Percentiles rank a stretch among this genome's conserved stretches.
phyloP scores from a whole-genome alignment of 306 rosid species.

The Corylus heterophylla region DNA sequence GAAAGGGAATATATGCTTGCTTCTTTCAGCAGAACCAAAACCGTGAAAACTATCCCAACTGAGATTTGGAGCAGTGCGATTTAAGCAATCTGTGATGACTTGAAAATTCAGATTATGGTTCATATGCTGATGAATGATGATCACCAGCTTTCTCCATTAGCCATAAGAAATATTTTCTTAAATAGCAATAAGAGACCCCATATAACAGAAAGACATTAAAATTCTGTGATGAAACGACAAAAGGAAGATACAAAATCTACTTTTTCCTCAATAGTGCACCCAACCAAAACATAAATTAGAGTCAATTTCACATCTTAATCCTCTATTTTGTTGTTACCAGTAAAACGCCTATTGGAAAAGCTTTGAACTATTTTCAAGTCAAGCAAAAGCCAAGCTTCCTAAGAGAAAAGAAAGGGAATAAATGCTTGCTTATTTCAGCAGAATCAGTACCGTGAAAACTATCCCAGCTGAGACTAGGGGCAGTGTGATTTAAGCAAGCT shows the following conservation, averaged over 20 bases:
- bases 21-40: slow-evolving; percentile 3
- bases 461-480: not conserved
- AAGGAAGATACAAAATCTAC: not conserved
- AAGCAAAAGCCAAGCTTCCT: slow-evolving; percentile 12
- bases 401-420: slow-evolving; percentile 12
- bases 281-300: not conserved
- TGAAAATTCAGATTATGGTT: not conserved
- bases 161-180: not conserved
- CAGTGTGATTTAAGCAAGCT: not conserved
- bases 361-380: slow-evolving; percentile 30
- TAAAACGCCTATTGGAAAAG: not conserved
- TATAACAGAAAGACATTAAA: not conserved
- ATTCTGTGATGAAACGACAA: not conserved
- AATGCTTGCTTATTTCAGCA: not conserved
- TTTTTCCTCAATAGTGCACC: not conserved
- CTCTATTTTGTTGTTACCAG: not conserved
- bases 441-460: slow-evolving; percentile 1
- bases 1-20: slow-evolving; percentile 2
- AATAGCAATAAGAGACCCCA: not conserved
- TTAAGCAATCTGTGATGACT: not conserved
- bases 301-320: not conserved
- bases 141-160: not conserved
- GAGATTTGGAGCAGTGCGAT: not conserved
- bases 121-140: not conserved
- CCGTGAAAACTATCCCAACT: not conserved